A percentile compares a stretch with the other conserved stretches of the same genome.
These are phyloP conservation scores for Amaranthus palmeri DNA, from an alignment of 148 eudicot genomes.

Conservation along the genomic window DNA sequence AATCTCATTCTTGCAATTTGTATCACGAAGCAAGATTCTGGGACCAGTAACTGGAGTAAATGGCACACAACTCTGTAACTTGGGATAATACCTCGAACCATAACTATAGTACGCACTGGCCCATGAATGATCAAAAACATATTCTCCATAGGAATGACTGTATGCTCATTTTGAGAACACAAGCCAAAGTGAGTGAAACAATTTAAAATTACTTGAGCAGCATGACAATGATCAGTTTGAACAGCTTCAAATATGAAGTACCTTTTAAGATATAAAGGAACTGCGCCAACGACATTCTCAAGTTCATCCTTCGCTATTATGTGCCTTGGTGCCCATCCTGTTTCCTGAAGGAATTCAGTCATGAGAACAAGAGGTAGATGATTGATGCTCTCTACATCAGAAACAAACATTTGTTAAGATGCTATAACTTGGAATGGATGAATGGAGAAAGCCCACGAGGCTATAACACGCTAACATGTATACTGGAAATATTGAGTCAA, in stretches of 20 bases:
- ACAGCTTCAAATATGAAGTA: slow-evolving; percentile 22
- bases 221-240: background rate
- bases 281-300: slow-evolving; percentile 63
- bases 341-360: slow-evolving; percentile 54
- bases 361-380: background rate
- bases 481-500: background rate
- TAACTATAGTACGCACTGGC: slow-evolving; percentile 86
- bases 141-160: slow-evolving; percentile 99
- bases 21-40: slow-evolving; percentile 76
- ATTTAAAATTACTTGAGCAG: background rate
- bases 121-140: slow-evolving; percentile 97
- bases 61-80: slow-evolving; percentile 85
- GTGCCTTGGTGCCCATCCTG: slow-evolving; percentile 88
- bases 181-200: slow-evolving; percentile 10
- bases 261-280: slow-evolving; percentile 94
- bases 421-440: background rate
- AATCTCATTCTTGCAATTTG: slow-evolving; percentile 57
- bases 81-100: slow-evolving; percentile 90
- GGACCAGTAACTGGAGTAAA: slow-evolving; percentile 95
- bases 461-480: background rate
- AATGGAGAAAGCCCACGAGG: background rate
- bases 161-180: slow-evolving; percentile 24
- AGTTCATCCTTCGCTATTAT: slow-evolving; percentile 69
- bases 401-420: background rate
- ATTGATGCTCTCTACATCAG: background rate